Conservation (phyloP, 441 rosid genomes). For the Gossypium davidsonii region DNA sequence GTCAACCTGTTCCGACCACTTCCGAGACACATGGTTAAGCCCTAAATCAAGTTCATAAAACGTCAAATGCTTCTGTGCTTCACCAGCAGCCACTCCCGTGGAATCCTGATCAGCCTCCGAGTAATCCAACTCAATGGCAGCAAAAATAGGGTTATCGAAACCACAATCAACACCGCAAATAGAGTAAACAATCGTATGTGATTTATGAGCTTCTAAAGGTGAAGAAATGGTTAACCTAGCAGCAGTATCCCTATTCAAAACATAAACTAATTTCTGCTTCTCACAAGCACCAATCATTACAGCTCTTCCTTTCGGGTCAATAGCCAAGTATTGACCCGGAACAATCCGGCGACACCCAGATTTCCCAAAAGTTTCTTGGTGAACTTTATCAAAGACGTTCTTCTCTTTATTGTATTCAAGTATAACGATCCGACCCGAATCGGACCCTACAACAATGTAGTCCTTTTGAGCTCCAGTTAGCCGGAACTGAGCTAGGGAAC, state of each 20-base stretch:
- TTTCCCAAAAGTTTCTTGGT: constrained; percentile 93
- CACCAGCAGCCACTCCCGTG: constrained; percentile 73
- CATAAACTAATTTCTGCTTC: constrained; percentile 93
- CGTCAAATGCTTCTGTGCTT: constrained; percentile 93
- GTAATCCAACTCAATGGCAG: constrained; percentile 92
- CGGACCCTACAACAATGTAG: constrained; percentile 89
- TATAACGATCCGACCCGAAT: constrained; percentile 90
- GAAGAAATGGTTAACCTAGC: constrained; percentile 93
- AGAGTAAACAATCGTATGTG: constrained; percentile 74
- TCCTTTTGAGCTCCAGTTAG: constrained; percentile 89
- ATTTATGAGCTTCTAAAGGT: constrained; percentile 94
- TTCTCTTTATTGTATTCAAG: constrained; percentile 80
- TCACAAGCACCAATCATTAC: constrained; percentile 94
- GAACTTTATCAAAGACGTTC: constrained; percentile 78
- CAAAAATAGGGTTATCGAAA: constrained; percentile 87
- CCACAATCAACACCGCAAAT: constrained; percentile 93
- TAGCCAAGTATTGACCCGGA: constrained; percentile 87
- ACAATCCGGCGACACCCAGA: constrained; percentile 92
- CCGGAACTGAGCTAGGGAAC: constrained; percentile 80
- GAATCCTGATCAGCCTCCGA: constrained; percentile 91
- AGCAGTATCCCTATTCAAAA: constrained; percentile 81
- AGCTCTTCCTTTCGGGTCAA: constrained; percentile 92
- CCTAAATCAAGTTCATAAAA: constrained; percentile 93
- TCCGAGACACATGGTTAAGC: constrained; percentile 90
- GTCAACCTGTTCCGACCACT: constrained; percentile 91